A percentile compares a stretch with the other conserved stretches of the same genome.
phyloP scores from a whole-genome alignment of 306 rosid genomes.

The Quercus agrifolia region DNA sequence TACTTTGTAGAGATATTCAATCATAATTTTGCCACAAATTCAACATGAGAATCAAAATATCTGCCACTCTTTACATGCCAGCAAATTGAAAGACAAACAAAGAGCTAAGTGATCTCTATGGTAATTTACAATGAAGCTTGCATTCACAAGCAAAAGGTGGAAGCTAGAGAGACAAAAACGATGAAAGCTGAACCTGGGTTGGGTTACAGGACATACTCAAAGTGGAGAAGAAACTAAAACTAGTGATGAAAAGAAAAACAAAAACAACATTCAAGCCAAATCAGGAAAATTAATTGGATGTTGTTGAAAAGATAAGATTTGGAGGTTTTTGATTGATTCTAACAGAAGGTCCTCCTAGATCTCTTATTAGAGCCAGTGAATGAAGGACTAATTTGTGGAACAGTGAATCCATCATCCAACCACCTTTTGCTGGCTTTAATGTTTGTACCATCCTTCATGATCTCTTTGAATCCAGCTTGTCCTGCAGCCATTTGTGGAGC shows the following conservation, averaged over 20 bases:
- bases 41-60: too few relatives aligned
- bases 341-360: slow-evolving; percentile 54
- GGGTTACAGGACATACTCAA: too few relatives aligned
- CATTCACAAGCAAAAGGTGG: too few relatives aligned
- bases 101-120: too few relatives aligned
- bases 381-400: slow-evolving; percentile 67
- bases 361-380: slow-evolving; percentile 46
- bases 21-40: too few relatives aligned
- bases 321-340: slow-evolving; percentile 15
- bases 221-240: background rate
- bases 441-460: slow-evolving; percentile 32
- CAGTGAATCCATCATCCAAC: slow-evolving; percentile 72
- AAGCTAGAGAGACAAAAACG: too few relatives aligned
- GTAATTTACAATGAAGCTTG: too few relatives aligned
- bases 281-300: background rate
- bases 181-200: too few relatives aligned
- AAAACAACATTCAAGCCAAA: slow-evolving; percentile 5
- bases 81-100: too few relatives aligned
- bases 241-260: background rate
- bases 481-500: slow-evolving; percentile 29
- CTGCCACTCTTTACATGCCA: too few relatives aligned
- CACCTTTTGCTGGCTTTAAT: slow-evolving; percentile 36
- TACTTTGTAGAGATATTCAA: too few relatives aligned
- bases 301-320: background rate
- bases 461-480: slow-evolving; percentile 28